Evolutionary conservation across 257 asterid genomes (phyloP).

Genomic region (Echites panduratus): DNA sequence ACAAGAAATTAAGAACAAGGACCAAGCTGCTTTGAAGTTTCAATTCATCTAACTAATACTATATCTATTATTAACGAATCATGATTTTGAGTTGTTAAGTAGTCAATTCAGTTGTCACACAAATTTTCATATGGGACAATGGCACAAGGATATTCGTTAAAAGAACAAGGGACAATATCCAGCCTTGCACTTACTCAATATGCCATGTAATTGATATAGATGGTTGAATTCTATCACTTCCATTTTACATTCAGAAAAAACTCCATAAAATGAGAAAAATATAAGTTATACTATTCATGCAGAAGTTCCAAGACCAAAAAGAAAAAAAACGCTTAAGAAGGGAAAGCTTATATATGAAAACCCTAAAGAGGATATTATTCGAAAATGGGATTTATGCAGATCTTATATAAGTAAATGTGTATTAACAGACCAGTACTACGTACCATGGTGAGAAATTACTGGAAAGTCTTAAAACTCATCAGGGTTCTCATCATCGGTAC

Average conservation of each 20-base stretch:
- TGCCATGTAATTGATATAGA: too few species aligned
- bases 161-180: background rate
- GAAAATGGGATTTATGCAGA: background rate
- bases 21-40: background rate
- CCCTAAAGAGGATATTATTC: background rate
- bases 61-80: too few species aligned
- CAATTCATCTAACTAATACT: too few species aligned
- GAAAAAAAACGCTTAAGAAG: background rate
- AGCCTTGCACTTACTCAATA: too few species aligned
- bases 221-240: background rate
- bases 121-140: background rate
- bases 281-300: background rate
- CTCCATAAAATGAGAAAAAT: background rate
- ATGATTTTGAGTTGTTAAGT: background rate
- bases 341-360: background rate
- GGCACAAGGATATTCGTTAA: background rate
- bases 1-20: background rate
- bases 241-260: background rate
- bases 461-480: background rate
- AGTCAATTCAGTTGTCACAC: background rate
- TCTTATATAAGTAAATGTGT: background rate
- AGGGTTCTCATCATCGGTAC: background rate
- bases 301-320: background rate
- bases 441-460: background rate
- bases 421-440: background rate